phyloP scores from a whole-genome alignment of 2,329 filamentous ascomycete species.

The Sporothrix protearum region DNA sequence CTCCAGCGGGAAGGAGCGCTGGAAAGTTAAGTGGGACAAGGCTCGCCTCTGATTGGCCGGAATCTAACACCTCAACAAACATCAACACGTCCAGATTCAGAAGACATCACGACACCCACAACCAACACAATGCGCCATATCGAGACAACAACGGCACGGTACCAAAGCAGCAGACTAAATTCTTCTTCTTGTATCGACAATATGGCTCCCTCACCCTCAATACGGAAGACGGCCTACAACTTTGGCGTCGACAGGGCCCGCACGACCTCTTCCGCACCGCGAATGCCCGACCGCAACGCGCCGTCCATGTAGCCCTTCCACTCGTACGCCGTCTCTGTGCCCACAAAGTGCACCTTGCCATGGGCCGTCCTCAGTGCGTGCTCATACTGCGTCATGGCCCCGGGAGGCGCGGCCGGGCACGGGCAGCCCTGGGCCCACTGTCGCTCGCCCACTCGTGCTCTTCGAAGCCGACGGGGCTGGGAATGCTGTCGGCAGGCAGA shows the following conservation, averaged over 20 bases:
- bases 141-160: background rate
- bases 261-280: slow-evolving; percentile 45
- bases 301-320: slow-evolving; percentile 61
- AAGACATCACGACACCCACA: background rate
- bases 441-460: slow-evolving; percentile 24
- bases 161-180: background rate
- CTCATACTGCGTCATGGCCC: slow-evolving; percentile 21
- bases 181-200: background rate
- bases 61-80: background rate
- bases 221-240: background rate
- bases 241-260: slow-evolving; percentile 14
- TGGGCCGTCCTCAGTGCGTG: slow-evolving; percentile 36
- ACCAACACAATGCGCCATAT: background rate
- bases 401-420: slow-evolving; percentile 19
- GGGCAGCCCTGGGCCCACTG: slow-evolving; percentile 25
- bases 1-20: background rate
- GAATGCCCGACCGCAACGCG: slow-evolving; percentile 48
- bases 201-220: background rate
- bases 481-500: background rate
- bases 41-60: background rate
- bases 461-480: slow-evolving; percentile 7
- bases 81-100: background rate
- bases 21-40: background rate
- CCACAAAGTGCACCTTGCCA: slow-evolving; percentile 45
- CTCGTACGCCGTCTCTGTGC: slow-evolving; percentile 50